These are phyloP conservation scores for Tranzscheliella williamsii DNA, from an alignment of 1,284 basidiomycete genomes.

Conservation along the genomic window DNA sequence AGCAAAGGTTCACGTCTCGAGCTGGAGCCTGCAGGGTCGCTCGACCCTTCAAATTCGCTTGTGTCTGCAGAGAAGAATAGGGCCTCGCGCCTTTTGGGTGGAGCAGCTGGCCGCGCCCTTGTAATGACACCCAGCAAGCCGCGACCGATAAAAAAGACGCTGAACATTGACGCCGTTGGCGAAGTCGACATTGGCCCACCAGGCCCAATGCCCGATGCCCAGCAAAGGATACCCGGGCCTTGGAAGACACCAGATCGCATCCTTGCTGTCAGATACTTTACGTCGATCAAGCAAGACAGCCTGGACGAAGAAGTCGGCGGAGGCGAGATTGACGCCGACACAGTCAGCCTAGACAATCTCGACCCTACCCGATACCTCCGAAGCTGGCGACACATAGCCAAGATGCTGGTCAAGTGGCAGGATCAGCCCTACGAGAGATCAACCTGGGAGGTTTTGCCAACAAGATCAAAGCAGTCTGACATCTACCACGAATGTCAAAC, in stretches of 20 bases:
- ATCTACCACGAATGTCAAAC: conserved; percentile 69
- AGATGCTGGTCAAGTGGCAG: conserved; percentile 73
- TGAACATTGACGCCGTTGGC: conserved; percentile 31
- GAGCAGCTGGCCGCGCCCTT: neutral
- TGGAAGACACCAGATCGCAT: conserved; percentile 47
- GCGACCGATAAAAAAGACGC: conserved; percentile 21
- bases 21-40: conserved; percentile 27
- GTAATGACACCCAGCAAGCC: conserved; percentile 5
- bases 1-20: conserved; percentile 36
- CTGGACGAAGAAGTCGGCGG: conserved; percentile 22
- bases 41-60: neutral
- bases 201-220: conserved; percentile 37
- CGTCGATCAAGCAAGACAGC: conserved; percentile 13
- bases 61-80: conserved; percentile 6
- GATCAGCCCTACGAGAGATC: conserved; percentile 87
- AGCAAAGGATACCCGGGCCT: conserved; percentile 33
- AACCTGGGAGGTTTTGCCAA: conserved; percentile 83
- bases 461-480: conserved; percentile 66
- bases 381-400: conserved; percentile 26
- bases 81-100: conserved; percentile 18
- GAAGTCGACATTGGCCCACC: conserved; percentile 38
- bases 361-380: conserved; percentile 18
- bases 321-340: conserved; percentile 18
- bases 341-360: conserved; percentile 10
- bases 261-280: conserved; percentile 33